Evolutionary conservation across 2,329 filamentous ascomycete genomes (phyloP).

Genomic region (Diaporthe caulivora): DNA sequence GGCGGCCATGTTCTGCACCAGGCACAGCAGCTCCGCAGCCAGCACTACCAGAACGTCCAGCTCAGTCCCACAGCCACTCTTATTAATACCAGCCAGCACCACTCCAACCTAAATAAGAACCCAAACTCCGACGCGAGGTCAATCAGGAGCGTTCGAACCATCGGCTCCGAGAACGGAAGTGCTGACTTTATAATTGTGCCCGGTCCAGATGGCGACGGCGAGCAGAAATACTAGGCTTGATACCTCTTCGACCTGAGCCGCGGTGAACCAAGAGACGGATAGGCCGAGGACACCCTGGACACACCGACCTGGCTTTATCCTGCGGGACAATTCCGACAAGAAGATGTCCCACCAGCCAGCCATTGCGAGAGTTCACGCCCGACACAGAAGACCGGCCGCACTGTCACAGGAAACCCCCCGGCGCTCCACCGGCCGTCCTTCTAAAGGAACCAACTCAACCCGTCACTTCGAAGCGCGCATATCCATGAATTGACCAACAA

Average conservation of each 20-base stretch:
- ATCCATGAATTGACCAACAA: slow-evolving; percentile 16
- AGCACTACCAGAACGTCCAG: slow-evolving; percentile 39
- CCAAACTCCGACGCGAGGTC: slow-evolving; percentile 39
- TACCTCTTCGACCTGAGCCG: slow-evolving; percentile 12
- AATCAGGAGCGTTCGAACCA: slow-evolving; percentile 40
- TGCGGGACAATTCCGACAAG: not conserved
- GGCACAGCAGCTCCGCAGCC: slow-evolving; percentile 38
- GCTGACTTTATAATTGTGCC: slow-evolving; percentile 57
- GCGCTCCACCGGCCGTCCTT: not conserved
- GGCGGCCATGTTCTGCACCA: slow-evolving; percentile 32
- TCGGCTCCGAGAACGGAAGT: slow-evolving; percentile 51
- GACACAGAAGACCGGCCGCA: slow-evolving; percentile 19
- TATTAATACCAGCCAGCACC: slow-evolving; percentile 43
- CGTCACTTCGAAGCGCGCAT: not conserved
- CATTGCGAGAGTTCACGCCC: not conserved
- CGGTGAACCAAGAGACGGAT: not conserved
- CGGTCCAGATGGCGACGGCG: slow-evolving; percentile 57
- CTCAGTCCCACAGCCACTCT: slow-evolving; percentile 41
- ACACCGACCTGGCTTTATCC: not conserved
- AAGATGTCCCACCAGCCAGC: not conserved
- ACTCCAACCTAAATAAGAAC: slow-evolving; percentile 41
- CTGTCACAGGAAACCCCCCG: slow-evolving; percentile 8
- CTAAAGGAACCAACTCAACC: slow-evolving; percentile 1
- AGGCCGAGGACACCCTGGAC: slow-evolving; percentile 10
- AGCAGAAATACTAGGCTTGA: slow-evolving; percentile 41